Evolutionary conservation across 1,284 basidiomycete genomes (phyloP), one percentile per base, ranked within the genome.

Genomic region (Pterula multifida): DNA sequence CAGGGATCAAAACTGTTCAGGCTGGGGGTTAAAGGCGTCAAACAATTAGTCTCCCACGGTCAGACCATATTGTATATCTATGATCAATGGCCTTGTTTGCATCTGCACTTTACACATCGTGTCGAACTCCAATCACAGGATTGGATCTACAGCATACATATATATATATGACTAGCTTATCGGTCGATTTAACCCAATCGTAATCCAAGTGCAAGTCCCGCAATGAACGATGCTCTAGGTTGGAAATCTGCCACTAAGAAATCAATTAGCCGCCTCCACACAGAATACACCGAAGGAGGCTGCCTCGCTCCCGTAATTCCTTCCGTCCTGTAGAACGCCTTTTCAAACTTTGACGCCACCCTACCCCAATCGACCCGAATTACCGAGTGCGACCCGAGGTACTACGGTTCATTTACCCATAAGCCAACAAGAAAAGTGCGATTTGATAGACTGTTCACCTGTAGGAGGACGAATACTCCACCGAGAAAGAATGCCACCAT

Each of bases 161-260:
- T n/a, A 28, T 39, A 26, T 11, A 44, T 22, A 39, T 36, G 45
- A 50, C n/a, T 46, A 47, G 51, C 26, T 32, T 42, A 50, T n/a
- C 45, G 49, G 19, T 46, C 44, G 11, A 21, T 49, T 67, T 59
- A 83, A 45, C 80, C 80, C 42, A 88, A 63, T 45, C 85, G 71
- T 48, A 90, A 57, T 12, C 86, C 86, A 45, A 90, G 65, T 1
- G 69, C 69, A 53, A 90, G 70, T 3, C 87, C 86, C 6, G 77
- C 85, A 36, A 85, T 57, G 62, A 90, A 90, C 3, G 82, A 78
- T 2, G 85, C 86, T 52, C 87, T 68, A 15, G 79, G 87, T 62
- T 93, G 93, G 70, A 97, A 97, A 65, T 96, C 89, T 22, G 90
- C 86, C 0, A 89, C 90, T 61, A 97, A 69, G 70, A 97, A 97